phyloP scores from a whole-genome alignment of 441 rosid genomes.

The Euphorbia celastroides region DNA sequence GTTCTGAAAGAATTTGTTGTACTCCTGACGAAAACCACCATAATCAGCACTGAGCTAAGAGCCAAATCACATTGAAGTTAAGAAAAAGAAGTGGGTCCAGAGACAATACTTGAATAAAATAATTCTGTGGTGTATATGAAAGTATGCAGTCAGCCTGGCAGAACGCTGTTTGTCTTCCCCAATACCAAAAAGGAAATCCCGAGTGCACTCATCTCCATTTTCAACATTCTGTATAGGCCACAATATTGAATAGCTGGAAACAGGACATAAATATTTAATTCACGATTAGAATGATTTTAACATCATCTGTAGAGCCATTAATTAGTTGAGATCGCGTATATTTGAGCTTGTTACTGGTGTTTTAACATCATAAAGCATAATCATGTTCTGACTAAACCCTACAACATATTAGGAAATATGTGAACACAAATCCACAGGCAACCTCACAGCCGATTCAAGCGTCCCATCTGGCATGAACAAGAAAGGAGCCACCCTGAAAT shows the following conservation, averaged over 20 bases:
- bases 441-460: slow-evolving; percentile 88
- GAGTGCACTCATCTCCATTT: slow-evolving; percentile 74
- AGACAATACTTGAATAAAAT: slow-evolving; percentile 62
- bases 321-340: background rate
- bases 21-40: slow-evolving; percentile 46
- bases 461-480: slow-evolving; percentile 88
- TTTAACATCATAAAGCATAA: background rate
- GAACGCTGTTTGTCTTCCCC: slow-evolving; percentile 93
- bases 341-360: background rate
- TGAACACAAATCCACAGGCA: slow-evolving; percentile 5
- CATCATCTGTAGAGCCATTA: background rate
- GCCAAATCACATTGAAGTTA: slow-evolving; percentile 9
- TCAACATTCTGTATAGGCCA: slow-evolving; percentile 67
- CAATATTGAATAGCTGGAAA: slow-evolving; percentile 69
- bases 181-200: slow-evolving; percentile 82
- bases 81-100: slow-evolving; percentile 11
- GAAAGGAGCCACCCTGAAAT: slow-evolving; percentile 83
- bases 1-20: slow-evolving; percentile 48
- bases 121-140: slow-evolving; percentile 68
- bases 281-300: background rate
- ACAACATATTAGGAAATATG: slow-evolving; percentile 9
- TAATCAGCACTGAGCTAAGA: slow-evolving; percentile 18
- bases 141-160: slow-evolving; percentile 91
- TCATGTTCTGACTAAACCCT: background rate
- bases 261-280: background rate